Evolutionary conservation across 176 grass and related monocot genomes (phyloP), one percentile per base, ranked within the genome.

Genomic region (Dendrocalamus sinicus): DNA sequence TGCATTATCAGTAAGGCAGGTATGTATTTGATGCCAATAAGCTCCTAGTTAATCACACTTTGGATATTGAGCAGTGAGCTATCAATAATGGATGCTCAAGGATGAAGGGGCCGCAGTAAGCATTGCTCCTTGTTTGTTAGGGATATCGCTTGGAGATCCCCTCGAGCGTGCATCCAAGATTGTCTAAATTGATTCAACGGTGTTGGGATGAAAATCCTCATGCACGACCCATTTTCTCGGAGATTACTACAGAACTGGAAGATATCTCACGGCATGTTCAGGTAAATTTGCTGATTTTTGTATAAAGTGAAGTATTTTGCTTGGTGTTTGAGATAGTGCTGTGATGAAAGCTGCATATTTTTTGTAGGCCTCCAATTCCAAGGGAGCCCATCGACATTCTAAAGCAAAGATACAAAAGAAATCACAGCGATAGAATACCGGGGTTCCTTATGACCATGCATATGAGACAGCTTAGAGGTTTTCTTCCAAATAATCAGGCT

Each of bases 1-100:
- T 83, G 96, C 96, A 62, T 46, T 99, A 45, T 91, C 90, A 74
- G 96, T 99, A 64, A 91, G 93, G 84, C 96, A 94, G 96, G 96
- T 98, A 75, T 77, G 60, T 83, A 47, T 58, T 80, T 6, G 10
- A 26, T 67, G 7, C 69, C 64, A 72, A 37, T 77, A 41, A 69
- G 54, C 24, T 64, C 1, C n/a, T 67, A 51, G 24, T 37, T 62
- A 82, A 60, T 44, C 32, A 26, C 39, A 28, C 24, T 63, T 16
- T 64, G 22, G 44, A 58, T 37, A 85, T 66, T 72, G 6, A 50
- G 28, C 39, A 45, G 3, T 67, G 6, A 78, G 71, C 47, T 83
- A 23, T 60, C 64, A n/a, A 73, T 20, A 28, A 41, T 52, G 16
- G 39, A 55, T 30, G 57, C 67, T 41, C 20, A 79, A 70, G 30